Evolutionary conservation across 23 red algal genomes (phyloP), one percentile per base, ranked within the genome.

Genomic region (Cyanidiococcus yangmingshanensis): DNA sequence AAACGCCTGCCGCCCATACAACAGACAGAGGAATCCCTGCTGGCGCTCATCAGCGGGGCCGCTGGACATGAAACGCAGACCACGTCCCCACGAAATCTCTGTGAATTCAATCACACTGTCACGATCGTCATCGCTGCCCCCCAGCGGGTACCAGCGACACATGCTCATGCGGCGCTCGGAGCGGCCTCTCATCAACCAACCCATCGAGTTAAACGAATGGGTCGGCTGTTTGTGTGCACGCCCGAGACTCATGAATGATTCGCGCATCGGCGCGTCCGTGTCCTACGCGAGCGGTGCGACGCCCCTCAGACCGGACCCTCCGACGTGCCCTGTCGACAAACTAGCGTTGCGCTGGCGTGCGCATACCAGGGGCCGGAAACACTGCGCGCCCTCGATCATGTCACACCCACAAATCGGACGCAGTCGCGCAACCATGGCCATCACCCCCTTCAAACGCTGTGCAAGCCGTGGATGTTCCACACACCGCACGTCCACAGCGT

Each of bases 131-230:
- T 71, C 63, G 63, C 32, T 71, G 63, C 63, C 63, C n/a, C 63
- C 63, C 32, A 71, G 63, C 63, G 32, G 63, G 63, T 71, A 71
- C 63, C 63, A 71, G 63, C n/a, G 63, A 29, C 63, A 35, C 63
- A 71, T 35, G 32, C 63, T 54, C 45, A 21, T 15, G 21, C 45
- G 7, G 45, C 45, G 45, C 45, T 54, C 45, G 45, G 45, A 7
- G 45, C 45, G 45, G 45, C 45, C n/a, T n/a, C n/a, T n/a, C n/a
- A n/a, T n/a, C n/a, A n/a, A n/a, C n/a, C n/a, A n/a, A n/a, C n/a
- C n/a, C n/a, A n/a, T n/a, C n/a, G n/a, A n/a, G n/a, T n/a, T n/a
- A n/a, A n/a, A n/a, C n/a, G n/a, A n/a, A n/a, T n/a, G n/a, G n/a
- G n/a, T n/a, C n/a, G n/a, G n/a, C n/a, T 21, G 7, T 15, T 54